Conservation (phyloP, 306 rosid species). For the Castanospermum australe region DNA sequence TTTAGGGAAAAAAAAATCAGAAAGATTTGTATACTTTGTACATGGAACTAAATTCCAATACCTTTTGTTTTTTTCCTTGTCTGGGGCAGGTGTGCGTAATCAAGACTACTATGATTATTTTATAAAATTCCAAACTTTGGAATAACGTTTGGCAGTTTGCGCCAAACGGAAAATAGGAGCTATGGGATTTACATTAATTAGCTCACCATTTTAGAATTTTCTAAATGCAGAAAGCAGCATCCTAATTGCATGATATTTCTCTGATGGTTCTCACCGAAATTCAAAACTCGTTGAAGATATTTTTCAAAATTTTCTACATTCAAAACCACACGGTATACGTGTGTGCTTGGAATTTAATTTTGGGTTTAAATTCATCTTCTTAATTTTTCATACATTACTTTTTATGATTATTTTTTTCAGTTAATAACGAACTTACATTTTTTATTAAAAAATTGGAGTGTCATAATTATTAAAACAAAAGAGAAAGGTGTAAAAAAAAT, state of each 20-base stretch:
- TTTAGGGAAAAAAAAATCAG: not conserved
- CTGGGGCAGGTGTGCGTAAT: constrained; percentile 26
- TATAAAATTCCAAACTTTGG: not conserved
- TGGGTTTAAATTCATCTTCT: too few species aligned
- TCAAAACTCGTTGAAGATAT: not conserved
- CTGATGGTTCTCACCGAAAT: not conserved
- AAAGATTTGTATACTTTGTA: constrained; percentile 16
- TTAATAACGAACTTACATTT: too few species aligned
- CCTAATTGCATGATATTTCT: not conserved
- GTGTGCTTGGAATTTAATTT: not conserved
- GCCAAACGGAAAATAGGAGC: not conserved
- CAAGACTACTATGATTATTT: not conserved
- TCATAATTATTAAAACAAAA: too few species aligned
- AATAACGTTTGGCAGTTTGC: not conserved
- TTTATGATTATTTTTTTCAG: too few species aligned
- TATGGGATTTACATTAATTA: not conserved
- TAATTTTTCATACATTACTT: too few species aligned
- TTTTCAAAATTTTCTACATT: not conserved
- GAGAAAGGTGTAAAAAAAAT: too few species aligned
- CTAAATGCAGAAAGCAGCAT: not conserved
- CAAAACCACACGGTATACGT: not conserved
- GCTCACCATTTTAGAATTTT: not conserved
- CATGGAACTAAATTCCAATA: constrained; percentile 30
- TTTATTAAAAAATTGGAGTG: too few species aligned
- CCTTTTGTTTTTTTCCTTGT: constrained; percentile 22